These are phyloP conservation scores for Hydnomerulius pinastri DNA, from an alignment of 768 basidiomycete species.

Conservation along the genomic window DNA sequence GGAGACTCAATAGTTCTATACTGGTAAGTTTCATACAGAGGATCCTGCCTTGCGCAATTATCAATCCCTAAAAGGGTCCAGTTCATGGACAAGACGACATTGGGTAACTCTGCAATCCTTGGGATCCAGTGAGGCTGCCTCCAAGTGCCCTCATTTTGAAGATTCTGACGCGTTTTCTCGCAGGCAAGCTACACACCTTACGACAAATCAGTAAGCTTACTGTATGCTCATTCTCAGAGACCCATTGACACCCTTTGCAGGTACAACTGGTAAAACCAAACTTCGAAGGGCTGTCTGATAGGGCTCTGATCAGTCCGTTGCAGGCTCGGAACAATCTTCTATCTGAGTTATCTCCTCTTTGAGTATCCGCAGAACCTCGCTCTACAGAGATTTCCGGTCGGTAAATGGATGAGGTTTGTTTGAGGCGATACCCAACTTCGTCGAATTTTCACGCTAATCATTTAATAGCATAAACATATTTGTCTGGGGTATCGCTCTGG, in stretches of 20 bases:
- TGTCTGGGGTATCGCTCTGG: conserved; percentile 65
- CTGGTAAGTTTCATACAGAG: conserved; percentile 41
- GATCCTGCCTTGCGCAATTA: too few species aligned
- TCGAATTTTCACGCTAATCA: background rate
- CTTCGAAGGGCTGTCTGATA: background rate
- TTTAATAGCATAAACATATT: conserved; percentile 59
- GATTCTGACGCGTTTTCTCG: background rate
- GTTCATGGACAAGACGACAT: conserved; percentile 77
- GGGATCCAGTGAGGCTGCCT: conserved; percentile 63
- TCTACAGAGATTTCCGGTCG: conserved; percentile 72
- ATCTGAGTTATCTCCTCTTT: conserved; percentile 67
- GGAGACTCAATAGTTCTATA: conserved; percentile 46
- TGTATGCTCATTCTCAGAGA: background rate
- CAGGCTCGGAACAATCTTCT: conserved; percentile 78
- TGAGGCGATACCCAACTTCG: background rate
- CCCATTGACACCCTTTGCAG: conserved; percentile 30
- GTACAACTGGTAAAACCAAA: conserved; percentile 60
- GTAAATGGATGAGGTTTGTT: conserved; percentile 75
- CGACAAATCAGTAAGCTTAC: conserved; percentile 58
- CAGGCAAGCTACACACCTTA: conserved; percentile 62
- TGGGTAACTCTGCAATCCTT: conserved; percentile 67
- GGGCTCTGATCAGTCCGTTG: too few species aligned
- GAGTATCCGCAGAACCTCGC: conserved; percentile 77
- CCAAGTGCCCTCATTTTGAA: background rate
- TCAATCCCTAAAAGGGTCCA: conserved; percentile 51